Evolutionary conservation across 129 eudicot genomes (phyloP).

Genomic region (Oenanthe sinensis): DNA sequence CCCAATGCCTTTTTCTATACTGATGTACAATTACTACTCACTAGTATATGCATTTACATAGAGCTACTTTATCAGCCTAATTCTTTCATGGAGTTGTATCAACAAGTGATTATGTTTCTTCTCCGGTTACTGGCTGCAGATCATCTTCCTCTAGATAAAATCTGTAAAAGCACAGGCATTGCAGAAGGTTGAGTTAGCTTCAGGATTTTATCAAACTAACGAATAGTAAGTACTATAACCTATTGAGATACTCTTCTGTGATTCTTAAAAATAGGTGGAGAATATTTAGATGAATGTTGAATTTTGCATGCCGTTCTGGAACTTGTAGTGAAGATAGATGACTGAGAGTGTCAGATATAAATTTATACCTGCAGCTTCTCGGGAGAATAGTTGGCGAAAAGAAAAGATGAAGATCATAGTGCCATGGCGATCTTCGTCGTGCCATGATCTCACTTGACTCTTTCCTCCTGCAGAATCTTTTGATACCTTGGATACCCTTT

Average conservation of each 20-base stretch:
- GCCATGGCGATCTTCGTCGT: neutral
- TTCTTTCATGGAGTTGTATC: no score
- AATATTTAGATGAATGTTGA: neutral
- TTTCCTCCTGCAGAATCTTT: constrained; percentile 61
- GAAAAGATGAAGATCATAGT: constrained; percentile 14
- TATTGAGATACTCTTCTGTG: neutral
- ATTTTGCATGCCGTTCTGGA: constrained; percentile 22
- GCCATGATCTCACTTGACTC: constrained; percentile 34
- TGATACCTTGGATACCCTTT: constrained; percentile 73
- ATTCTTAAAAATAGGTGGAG: neutral
- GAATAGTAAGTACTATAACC: neutral
- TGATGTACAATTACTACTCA: neutral
- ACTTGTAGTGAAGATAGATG: neutral
- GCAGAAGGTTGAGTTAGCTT: neutral
- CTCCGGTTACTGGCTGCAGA: neutral
- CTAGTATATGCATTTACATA: constrained; percentile 7
- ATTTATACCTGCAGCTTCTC: constrained; percentile 48
- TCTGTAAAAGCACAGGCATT: neutral
- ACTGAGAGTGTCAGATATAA: neutral
- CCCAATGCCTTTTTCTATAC: constrained; percentile 3
- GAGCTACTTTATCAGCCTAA: neutral
- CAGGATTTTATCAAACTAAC: neutral
- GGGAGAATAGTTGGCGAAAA: constrained; percentile 24
- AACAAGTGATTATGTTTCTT: neutral
- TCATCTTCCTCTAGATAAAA: neutral